These are phyloP conservation scores for Marasmius tenuissimus DNA, from an alignment of 1,284 basidiomycete species.

Conservation along the genomic window DNA sequence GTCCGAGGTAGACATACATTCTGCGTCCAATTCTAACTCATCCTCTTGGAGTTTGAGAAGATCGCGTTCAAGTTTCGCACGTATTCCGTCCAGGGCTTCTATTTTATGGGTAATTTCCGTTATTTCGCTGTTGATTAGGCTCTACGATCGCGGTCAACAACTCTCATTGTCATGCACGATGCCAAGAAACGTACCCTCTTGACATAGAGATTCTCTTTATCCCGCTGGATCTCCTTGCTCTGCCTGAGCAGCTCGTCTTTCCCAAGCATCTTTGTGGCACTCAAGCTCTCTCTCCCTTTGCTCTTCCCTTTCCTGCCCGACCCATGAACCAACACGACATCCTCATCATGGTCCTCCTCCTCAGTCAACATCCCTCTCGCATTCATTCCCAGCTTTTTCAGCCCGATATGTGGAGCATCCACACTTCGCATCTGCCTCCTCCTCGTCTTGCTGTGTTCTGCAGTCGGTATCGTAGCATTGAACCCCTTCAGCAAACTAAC, in stretches of 20 bases:
- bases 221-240: conserved; percentile 79
- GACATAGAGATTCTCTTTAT: conserved; percentile 89
- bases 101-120: conserved; percentile 88
- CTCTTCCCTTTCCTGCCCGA: conserved; percentile 54
- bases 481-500: conserved; percentile 85
- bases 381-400: conserved; percentile 77
- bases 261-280: conserved; percentile 70
- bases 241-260: conserved; percentile 82
- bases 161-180: conserved; percentile 3
- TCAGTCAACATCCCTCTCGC: conserved; percentile 75
- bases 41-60: conserved; percentile 91
- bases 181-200: conserved; percentile 57
- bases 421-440: conserved; percentile 80
- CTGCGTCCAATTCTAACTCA: conserved; percentile 93
- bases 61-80: conserved; percentile 80
- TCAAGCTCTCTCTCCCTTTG: conserved; percentile 65
- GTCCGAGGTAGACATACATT: conserved; percentile 56
- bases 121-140: conserved; percentile 83
- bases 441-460: conserved; percentile 74
- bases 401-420: conserved; percentile 72
- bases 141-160: conserved; percentile 44
- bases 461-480: conserved; percentile 88
- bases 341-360: conserved; percentile 60
- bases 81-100: conserved; percentile 79
- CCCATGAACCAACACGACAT: conserved; percentile 56